Conservation (phyloP, 306 rosid genomes). For the Spatholobus suberectus region DNA sequence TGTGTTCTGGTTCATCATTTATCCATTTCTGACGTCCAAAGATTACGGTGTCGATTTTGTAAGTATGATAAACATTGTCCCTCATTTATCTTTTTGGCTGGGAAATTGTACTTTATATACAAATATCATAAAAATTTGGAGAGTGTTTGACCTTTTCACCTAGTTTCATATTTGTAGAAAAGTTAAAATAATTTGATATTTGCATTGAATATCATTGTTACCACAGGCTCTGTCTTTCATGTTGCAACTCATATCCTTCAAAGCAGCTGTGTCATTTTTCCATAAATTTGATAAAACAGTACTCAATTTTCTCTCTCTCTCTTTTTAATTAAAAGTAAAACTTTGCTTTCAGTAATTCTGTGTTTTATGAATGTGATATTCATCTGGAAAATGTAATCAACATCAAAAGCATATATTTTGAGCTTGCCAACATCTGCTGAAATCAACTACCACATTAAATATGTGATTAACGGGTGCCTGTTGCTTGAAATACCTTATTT, state of each 20-base stretch:
- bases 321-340: background rate
- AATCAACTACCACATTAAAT: no score
- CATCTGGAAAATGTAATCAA: no score
- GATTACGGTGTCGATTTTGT: conserved; percentile 70
- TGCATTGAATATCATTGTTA: background rate
- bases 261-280: background rate
- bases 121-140: background rate
- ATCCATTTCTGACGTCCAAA: conserved; percentile 63
- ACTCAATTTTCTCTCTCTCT: background rate
- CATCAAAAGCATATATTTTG: no score
- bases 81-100: background rate
- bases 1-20: conserved; percentile 82
- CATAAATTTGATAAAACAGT: background rate
- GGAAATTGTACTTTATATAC: background rate
- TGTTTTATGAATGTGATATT: no score
- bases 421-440: no score
- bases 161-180: conserved; percentile 8
- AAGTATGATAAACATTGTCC: conserved; percentile 45
- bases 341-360: background rate
- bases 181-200: background rate
- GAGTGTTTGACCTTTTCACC: background rate
- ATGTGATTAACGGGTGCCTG: no score
- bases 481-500: background rate
- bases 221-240: background rate
- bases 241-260: background rate